Evolutionary conservation across 2,329 filamentous ascomycete genomes (phyloP).

Genomic region (Westerdykella sp.): DNA sequence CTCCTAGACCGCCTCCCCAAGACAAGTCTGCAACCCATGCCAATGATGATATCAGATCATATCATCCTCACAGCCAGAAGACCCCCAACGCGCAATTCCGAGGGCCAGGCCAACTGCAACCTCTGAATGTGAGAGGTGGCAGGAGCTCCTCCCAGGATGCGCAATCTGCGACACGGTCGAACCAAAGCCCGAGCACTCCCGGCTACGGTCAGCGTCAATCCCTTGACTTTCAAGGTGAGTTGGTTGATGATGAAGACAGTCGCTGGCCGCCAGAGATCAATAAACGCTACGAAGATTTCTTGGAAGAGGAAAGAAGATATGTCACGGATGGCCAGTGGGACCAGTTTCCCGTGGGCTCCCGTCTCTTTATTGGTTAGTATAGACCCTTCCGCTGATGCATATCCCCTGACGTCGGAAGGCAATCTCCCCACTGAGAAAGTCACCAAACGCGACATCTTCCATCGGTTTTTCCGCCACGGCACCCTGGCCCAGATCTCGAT

Average conservation of each 20-base stretch:
- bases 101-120: slow-evolving; percentile 21
- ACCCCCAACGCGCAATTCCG: slow-evolving; percentile 25
- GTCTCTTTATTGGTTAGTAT: slow-evolving; percentile 70
- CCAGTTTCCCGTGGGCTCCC: slow-evolving; percentile 67
- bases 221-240: slow-evolving; percentile 19
- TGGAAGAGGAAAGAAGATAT: slow-evolving; percentile 66
- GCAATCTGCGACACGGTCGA: slow-evolving; percentile 13
- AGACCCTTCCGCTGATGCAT: not conserved
- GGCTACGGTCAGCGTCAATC: slow-evolving; percentile 25
- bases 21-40: slow-evolving; percentile 44
- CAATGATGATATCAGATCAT: slow-evolving; percentile 45
- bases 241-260: slow-evolving; percentile 42
- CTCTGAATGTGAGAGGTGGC: slow-evolving; percentile 15
- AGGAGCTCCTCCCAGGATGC: slow-evolving; percentile 9
- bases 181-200: slow-evolving; percentile 25
- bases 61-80: slow-evolving; percentile 44
- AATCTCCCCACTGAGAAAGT: slow-evolving; percentile 91
- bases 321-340: slow-evolving; percentile 77
- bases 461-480: slow-evolving; percentile 80
- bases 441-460: slow-evolving; percentile 88
- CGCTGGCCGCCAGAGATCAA: slow-evolving; percentile 55
- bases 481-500: slow-evolving; percentile 90
- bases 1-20: slow-evolving; percentile 45
- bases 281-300: slow-evolving; percentile 64
- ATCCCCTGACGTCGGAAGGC: slow-evolving; percentile 46